Percentiles rank a stretch among this genome's conserved stretches.
These are phyloP conservation scores for Lactifluus pinguis DNA, from an alignment of 768 basidiomycete species.

Conservation along the genomic window DNA sequence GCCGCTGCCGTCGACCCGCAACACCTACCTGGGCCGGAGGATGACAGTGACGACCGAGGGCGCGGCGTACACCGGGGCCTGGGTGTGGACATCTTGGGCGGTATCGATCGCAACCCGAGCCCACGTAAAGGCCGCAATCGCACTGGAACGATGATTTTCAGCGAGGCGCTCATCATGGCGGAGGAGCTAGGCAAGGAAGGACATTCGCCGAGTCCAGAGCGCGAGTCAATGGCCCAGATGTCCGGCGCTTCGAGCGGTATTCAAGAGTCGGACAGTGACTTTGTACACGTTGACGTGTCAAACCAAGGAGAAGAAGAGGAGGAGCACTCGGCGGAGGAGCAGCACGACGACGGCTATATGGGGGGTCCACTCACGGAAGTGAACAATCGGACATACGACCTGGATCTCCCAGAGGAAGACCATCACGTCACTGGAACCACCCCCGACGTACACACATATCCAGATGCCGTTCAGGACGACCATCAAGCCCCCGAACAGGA, in stretches of 20 bases:
- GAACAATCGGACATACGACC: background rate
- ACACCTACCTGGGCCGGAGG: background rate
- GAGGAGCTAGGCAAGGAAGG: conserved; percentile 32
- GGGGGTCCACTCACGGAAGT: background rate
- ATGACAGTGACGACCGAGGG: conserved; percentile 16
- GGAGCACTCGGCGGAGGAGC: conserved; percentile 1
- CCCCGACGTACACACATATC: background rate
- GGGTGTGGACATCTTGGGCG: conserved; percentile 7
- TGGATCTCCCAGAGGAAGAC: background rate
- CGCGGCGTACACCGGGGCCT: conserved; percentile 14
- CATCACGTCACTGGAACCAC: background rate
- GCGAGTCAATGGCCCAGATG: background rate
- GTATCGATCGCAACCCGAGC: conserved; percentile 18
- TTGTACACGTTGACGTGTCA: conserved; percentile 9
- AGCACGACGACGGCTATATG: background rate
- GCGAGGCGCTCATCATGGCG: conserved; percentile 32
- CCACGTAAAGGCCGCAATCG: conserved; percentile 38
- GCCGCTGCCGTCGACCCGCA: conserved; percentile 16
- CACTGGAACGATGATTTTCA: conserved; percentile 71
- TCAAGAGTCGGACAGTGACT: conserved; percentile 6
- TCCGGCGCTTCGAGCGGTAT: background rate
- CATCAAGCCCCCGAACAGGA: conserved; percentile 8
- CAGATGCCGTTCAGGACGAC: background rate
- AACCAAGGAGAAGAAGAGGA: conserved; percentile 2
- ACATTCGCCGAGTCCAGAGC: conserved; percentile 11